phyloP scores from a whole-genome alignment of 352 stramenopile species.

The Halophytophthora polymorphica region DNA sequence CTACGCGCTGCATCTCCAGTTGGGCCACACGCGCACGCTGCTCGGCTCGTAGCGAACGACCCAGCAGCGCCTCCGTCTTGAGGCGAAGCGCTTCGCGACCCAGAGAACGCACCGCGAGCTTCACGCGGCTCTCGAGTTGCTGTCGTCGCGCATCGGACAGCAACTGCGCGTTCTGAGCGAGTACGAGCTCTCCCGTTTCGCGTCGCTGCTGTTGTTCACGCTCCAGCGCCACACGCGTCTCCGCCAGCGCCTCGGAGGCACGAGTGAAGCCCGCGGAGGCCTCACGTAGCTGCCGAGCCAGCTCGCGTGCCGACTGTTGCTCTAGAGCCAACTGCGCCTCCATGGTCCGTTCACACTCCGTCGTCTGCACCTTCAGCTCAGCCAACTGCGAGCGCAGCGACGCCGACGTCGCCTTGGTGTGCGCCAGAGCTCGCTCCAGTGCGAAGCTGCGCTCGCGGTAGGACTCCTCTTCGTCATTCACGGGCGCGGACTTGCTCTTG shows the following conservation, averaged over 20 bases:
- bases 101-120: conserved; percentile 50
- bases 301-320: conserved; percentile 35
- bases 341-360: conserved; percentile 31
- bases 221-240: conserved; percentile 47
- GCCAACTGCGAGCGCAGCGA: conserved; percentile 29
- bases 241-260: conserved; percentile 43
- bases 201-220: conserved; percentile 27
- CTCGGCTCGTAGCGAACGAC: conserved; percentile 43
- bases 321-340: conserved; percentile 56
- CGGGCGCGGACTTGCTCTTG: conserved; percentile 7
- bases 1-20: conserved; percentile 33
- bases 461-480: conserved; percentile 29
- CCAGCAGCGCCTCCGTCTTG: conserved; percentile 62
- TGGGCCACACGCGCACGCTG: conserved; percentile 52
- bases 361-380: conserved; percentile 25
- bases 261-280: conserved; percentile 38
- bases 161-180: conserved; percentile 39
- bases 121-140: conserved; percentile 52
- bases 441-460: conserved; percentile 53
- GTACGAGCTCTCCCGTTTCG: conserved; percentile 43
- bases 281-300: conserved; percentile 55
- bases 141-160: conserved; percentile 50
- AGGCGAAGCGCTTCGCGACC: conserved; percentile 59
- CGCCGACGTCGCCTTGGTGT: conserved; percentile 36
- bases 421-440: conserved; percentile 47